Evolutionary conservation across 2,329 filamentous ascomycete genomes (phyloP), one percentile per base, ranked within the genome.

Genomic region (Sporothrix mexicana): DNA sequence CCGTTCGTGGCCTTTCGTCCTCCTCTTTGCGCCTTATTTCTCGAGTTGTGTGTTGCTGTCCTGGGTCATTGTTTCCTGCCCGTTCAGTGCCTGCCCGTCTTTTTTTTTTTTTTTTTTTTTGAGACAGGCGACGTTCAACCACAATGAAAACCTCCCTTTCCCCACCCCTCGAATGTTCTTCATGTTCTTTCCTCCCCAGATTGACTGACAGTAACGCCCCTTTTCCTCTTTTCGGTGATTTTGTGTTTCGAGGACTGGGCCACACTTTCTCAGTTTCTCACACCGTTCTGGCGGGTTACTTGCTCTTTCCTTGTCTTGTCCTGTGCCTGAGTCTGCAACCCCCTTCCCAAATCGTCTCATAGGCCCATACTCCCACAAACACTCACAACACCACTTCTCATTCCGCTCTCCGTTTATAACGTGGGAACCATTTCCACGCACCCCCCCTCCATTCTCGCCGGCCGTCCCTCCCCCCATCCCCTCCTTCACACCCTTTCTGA

Each of bases 11-110:
- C 69, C 55, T 55, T 57, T 55, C 69, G n/a, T 23, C 69, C 69
- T 71, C 45, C 5, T n/a, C 53, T 17, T 71, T 41, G 43, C 69
- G 69, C 69, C 69, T 71, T n/a, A 71, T 47, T 66, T 71, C n/a
- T 41, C 23, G 20, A 43, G 17, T 23, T 47, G 43, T 12, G 41
- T 10, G 25, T 55, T 36, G 57, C 20, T 55, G 61, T 43, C 55
- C 55, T 59, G 23, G 55, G 20, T 10, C 55, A 13, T 13, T 59
- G 55, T 25, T 36, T 59, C 55, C 25, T 59, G 55, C 55, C 25
- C 36, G 55, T 59, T 59, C 55, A 59, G 55, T 36, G 13, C 36
- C 55, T 66, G 61, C 20, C 61, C 61, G n/a, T 20, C n/a, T 5
- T 2, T 1, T 20, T 1, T 43, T 25, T 68, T 2, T 36, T 36